Evolutionary conservation across 495 filamentous ascomycete species (phyloP), one percentile per base, ranked within the genome.

Genomic region (Aspergillus baeticus): DNA sequence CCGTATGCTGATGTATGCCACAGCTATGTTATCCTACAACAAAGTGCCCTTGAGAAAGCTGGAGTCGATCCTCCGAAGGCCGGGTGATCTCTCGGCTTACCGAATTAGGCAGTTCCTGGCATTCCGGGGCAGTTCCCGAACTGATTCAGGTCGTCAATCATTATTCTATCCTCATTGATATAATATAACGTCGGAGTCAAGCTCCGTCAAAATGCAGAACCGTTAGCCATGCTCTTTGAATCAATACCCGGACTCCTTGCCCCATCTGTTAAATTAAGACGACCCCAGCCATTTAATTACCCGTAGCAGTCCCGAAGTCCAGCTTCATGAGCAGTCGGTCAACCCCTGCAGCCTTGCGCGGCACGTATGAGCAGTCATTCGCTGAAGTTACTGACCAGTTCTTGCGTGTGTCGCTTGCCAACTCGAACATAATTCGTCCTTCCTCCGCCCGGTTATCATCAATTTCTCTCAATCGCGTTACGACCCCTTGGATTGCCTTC

Each of bases 311-410:
- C 33, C 74, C 81, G 74, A 90, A 91, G 74, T 94, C 91, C 54
- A 96, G 72, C 67, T 93, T 92, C 88, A 95, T 92, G 41, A 96
- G 65, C 65, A 96, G 74, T 49, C 88, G 76, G 73, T 93, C 89
- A 20, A 94, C 83, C 7, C 90, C 88, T 3, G 85, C 86, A 4
- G 85, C 79, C 41, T 84, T 83, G 51, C 81, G 77, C 6, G 87
- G 86, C 49, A 81, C 77, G 66, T 85, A 91, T 36, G 71, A 68
- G n/a, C 59, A 52, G 17, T 35, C 51, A 22, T 61, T 58, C 38
- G 41, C 34, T 15, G 37, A 43, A 29, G 18, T 41, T 14, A 55
- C 57, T 15, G 47, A 42, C 56, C 53, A 60, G 48, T 45, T 52
- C 21, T 65, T 61, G 38, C 45, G 52, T 11, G 39, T 36, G n/a